Percentiles rank a stretch among this genome's conserved stretches.
Conservation (phyloP, 1,284 basidiomycete species). For the Heliocybe sulcata region DNA sequence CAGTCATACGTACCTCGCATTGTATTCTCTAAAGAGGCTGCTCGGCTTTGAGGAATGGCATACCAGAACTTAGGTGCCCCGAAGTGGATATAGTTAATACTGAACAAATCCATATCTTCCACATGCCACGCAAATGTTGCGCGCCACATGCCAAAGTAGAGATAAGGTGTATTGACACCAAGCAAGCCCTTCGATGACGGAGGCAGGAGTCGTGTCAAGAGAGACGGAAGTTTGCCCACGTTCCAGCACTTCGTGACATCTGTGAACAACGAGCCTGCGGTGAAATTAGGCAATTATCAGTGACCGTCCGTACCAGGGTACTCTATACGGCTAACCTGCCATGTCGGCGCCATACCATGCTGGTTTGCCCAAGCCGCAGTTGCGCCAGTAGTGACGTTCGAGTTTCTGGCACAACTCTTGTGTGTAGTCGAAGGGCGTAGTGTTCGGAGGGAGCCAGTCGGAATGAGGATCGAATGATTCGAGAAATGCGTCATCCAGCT, state of each 20-base stretch:
- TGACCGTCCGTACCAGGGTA: neutral
- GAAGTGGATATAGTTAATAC: slow-evolving; percentile 99
- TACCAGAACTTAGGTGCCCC: slow-evolving; percentile 98
- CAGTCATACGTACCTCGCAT: slow-evolving; percentile 61
- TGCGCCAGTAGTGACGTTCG: slow-evolving; percentile 91
- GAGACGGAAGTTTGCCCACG: slow-evolving; percentile 84
- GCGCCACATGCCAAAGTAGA: slow-evolving; percentile 99
- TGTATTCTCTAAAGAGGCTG: slow-evolving; percentile 69
- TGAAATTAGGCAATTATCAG: neutral
- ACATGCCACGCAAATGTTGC: slow-evolving; percentile 99
- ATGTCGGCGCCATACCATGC: slow-evolving; percentile 98
- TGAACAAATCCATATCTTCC: slow-evolving; percentile 96
- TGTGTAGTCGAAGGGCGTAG: slow-evolving; percentile 70
- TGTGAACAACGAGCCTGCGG: slow-evolving; percentile 77
- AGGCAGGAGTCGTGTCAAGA: slow-evolving; percentile 78
- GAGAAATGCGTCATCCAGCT: slow-evolving; percentile 59
- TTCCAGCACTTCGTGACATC: slow-evolving; percentile 86
- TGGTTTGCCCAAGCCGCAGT: slow-evolving; percentile 79
- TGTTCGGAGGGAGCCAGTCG: slow-evolving; percentile 76
- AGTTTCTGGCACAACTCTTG: slow-evolving; percentile 82
- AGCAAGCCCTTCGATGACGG: slow-evolving; percentile 67
- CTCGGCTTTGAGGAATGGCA: slow-evolving; percentile 83
- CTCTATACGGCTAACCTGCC: slow-evolving; percentile 46
- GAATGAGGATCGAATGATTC: slow-evolving; percentile 60
- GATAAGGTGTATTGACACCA: slow-evolving; percentile 95